Evolutionary conservation across 2,329 filamentous ascomycete genomes (phyloP).

Genomic region (Neodidymelliopsis sp.): DNA sequence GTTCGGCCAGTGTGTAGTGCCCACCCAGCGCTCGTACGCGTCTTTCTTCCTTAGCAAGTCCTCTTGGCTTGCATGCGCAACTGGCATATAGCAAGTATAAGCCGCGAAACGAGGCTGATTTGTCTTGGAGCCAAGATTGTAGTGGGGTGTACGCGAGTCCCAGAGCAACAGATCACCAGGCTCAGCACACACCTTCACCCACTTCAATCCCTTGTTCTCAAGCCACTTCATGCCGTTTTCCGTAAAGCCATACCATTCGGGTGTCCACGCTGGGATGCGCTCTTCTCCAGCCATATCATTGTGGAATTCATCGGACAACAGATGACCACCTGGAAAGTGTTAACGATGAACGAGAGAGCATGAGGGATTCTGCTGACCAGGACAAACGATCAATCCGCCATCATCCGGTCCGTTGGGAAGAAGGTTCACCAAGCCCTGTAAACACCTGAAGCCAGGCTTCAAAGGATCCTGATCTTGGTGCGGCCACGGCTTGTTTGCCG

Average conservation of each 20-base stretch:
- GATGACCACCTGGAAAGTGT: conserved; percentile 43
- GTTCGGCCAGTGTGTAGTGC: conserved; percentile 49
- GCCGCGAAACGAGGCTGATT: conserved; percentile 37
- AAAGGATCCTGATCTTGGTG: conserved; percentile 42
- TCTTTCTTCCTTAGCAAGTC: conserved; percentile 45
- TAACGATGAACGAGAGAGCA: too few species aligned
- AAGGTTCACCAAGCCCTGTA: conserved; percentile 61
- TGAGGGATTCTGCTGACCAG: too few species aligned
- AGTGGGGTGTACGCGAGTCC: conserved; percentile 53
- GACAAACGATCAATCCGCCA: conserved; percentile 48
- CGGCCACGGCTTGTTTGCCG: conserved; percentile 44
- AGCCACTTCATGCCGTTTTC: conserved; percentile 52
- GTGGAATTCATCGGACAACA: conserved; percentile 43
- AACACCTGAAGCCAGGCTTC: conserved; percentile 58
- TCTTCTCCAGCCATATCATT: conserved; percentile 32
- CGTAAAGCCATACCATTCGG: conserved; percentile 47
- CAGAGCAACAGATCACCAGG: conserved; percentile 57
- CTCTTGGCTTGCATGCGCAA: conserved; percentile 43
- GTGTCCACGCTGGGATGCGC: conserved; percentile 40
- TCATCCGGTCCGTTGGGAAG: conserved; percentile 47
- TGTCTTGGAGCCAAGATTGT: conserved; percentile 42
- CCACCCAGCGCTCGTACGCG: conserved; percentile 39
- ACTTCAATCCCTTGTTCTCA: conserved; percentile 47
- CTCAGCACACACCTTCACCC: conserved; percentile 52
- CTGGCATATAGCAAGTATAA: conserved; percentile 51